phyloP scores from a whole-genome alignment of 768 basidiomycete species.

The Lactifluus piperatus region DNA sequence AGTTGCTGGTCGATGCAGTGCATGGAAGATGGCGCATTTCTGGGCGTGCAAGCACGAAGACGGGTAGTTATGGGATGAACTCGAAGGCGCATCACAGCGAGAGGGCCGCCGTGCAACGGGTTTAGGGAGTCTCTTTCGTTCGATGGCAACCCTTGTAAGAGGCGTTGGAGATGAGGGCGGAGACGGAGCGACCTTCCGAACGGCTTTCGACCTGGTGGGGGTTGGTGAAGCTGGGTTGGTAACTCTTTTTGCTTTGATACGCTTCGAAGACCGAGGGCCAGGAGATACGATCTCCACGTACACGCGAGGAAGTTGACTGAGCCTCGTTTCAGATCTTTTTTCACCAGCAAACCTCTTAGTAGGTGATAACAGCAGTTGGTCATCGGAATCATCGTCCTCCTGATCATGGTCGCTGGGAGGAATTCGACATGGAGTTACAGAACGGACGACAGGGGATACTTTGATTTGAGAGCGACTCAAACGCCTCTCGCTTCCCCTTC shows the following conservation, averaged over 20 bases:
- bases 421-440: background rate
- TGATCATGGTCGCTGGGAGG: background rate
- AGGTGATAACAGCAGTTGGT: slow-evolving; percentile 13
- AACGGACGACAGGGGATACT: background rate
- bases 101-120: background rate
- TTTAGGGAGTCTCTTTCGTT: background rate
- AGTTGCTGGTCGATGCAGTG: slow-evolving; percentile 30
- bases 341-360: background rate
- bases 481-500: background rate
- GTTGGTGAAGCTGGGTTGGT: slow-evolving; percentile 5
- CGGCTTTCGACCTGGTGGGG: background rate
- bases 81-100: slow-evolving; percentile 6
- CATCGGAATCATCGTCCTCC: slow-evolving; percentile 10
- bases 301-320: slow-evolving; percentile 9
- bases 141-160: background rate
- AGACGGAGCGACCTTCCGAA: background rate
- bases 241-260: background rate
- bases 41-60: slow-evolving; percentile 43
- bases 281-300: slow-evolving; percentile 10
- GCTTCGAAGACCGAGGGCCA: slow-evolving; percentile 5
- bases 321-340: background rate
- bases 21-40: slow-evolving; percentile 45
- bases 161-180: background rate
- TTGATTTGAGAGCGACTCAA: slow-evolving; percentile 10
- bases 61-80: slow-evolving; percentile 29